phyloP scores from a whole-genome alignment of 1,284 basidiomycete species.

The Apiotrichum sp. region DNA sequence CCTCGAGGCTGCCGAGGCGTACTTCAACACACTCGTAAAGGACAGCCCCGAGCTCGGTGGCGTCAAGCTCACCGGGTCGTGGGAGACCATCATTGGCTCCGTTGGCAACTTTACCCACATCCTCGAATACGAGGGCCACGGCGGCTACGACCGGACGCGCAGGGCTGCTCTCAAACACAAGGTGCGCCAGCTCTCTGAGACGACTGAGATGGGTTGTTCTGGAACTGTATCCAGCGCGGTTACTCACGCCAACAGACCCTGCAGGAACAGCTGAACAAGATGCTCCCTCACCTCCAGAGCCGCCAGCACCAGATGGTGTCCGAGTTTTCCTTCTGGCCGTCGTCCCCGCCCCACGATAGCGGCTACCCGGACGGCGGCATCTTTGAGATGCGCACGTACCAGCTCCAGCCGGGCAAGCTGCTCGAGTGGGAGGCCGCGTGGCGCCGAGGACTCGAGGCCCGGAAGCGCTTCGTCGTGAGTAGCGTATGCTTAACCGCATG shows the following conservation, averaged over 20 bases:
- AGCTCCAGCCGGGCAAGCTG: slow-evolving; percentile 65
- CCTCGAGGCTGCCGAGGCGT: slow-evolving; percentile 73
- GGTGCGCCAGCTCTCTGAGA: slow-evolving; percentile 21
- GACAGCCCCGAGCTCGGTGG: slow-evolving; percentile 57
- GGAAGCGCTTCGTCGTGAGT: slow-evolving; percentile 63
- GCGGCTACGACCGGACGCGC: slow-evolving; percentile 60
- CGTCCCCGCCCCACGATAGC: slow-evolving; percentile 68
- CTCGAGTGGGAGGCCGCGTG: slow-evolving; percentile 91
- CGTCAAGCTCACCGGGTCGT: slow-evolving; percentile 82
- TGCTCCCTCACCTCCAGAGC: slow-evolving; percentile 66
- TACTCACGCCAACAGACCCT: slow-evolving; percentile 6
- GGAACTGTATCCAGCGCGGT: background rate
- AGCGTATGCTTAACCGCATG: background rate
- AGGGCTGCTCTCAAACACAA: slow-evolving; percentile 21
- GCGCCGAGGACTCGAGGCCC: slow-evolving; percentile 81
- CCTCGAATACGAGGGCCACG: slow-evolving; percentile 83
- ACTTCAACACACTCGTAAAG: slow-evolving; percentile 69
- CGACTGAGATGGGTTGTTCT: background rate
- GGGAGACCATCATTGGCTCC: slow-evolving; percentile 78
- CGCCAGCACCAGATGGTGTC: slow-evolving; percentile 73
- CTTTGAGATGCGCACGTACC: slow-evolving; percentile 82
- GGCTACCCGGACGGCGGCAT: slow-evolving; percentile 62
- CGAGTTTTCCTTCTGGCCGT: slow-evolving; percentile 91
- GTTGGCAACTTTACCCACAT: slow-evolving; percentile 70
- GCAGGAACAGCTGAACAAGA: slow-evolving; percentile 36